These are phyloP conservation scores for Fusarium ambrosium DNA, from an alignment of 2,329 filamentous ascomycete genomes.

Conservation along the genomic window DNA sequence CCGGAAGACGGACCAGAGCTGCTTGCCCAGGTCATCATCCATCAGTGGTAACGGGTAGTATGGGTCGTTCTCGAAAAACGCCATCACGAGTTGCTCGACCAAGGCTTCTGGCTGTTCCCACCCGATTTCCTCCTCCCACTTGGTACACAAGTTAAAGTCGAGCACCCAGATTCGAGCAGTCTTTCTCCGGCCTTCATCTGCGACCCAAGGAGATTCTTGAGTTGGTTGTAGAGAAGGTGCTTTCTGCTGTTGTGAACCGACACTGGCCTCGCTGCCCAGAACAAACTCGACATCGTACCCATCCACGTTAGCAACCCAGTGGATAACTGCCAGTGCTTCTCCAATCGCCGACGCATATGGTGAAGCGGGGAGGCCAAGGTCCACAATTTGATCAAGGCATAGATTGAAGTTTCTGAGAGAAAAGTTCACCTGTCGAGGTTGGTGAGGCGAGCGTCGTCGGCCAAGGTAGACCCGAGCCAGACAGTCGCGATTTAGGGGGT, in stretches of 20 bases:
- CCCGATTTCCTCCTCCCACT: conserved; percentile 28
- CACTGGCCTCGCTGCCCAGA: conserved; percentile 23
- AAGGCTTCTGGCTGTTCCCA: conserved; percentile 19
- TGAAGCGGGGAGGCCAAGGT: conserved; percentile 16
- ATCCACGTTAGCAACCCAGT: conserved; percentile 39
- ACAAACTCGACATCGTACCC: conserved; percentile 43
- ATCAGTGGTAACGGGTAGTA: conserved; percentile 41
- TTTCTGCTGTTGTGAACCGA: neutral
- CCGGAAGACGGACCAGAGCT: conserved; percentile 32
- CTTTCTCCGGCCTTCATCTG: neutral
- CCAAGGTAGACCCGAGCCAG: conserved; percentile 38
- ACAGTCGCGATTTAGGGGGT: conserved; percentile 37
- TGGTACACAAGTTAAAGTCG: conserved; percentile 41
- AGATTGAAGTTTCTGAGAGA: conserved; percentile 42
- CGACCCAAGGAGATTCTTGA: neutral
- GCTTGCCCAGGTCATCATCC: conserved; percentile 18
- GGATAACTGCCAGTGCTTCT: conserved; percentile 41
- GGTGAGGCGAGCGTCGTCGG: conserved; percentile 5
- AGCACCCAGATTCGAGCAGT: conserved; percentile 26
- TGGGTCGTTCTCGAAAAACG: conserved; percentile 45
- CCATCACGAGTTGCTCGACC: conserved; percentile 32
- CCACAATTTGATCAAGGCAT: conserved; percentile 38
- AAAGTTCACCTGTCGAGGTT: conserved; percentile 30
- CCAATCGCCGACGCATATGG: conserved; percentile 32
- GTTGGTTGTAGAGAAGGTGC: neutral